phyloP scores from a whole-genome alignment of 495 filamentous ascomycete genomes.

The Hypomontagnella monticulosa region DNA sequence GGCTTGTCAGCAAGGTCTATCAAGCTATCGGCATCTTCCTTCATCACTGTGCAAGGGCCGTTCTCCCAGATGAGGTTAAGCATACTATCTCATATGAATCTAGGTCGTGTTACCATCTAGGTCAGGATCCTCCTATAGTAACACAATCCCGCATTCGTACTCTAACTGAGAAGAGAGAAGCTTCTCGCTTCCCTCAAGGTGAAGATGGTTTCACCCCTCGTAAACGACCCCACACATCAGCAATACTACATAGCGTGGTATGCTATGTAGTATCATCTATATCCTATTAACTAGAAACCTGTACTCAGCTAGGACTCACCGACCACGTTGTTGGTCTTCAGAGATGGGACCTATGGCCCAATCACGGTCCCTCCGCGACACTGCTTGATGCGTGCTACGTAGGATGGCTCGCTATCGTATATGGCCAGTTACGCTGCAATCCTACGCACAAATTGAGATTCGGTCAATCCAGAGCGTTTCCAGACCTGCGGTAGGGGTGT shows the following conservation, averaged over 20 bases:
- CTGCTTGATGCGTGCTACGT: constrained; percentile 14
- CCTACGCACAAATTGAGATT: constrained; percentile 3
- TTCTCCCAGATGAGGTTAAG: background rate
- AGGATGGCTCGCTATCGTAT: constrained; percentile 16
- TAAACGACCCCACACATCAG: background rate
- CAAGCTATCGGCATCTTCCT: background rate
- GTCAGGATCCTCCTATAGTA: background rate
- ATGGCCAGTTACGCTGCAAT: constrained; percentile 2
- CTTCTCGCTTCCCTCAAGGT: background rate
- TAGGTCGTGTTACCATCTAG: background rate
- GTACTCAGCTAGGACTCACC: background rate
- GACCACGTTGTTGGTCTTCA: constrained; percentile 13
- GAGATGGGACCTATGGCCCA: constrained; percentile 3
- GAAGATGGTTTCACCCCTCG: background rate
- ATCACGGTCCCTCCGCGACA: constrained; percentile 11
- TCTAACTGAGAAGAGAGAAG: background rate
- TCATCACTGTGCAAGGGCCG: background rate
- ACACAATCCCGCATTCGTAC: background rate
- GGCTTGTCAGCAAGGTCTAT: no score
- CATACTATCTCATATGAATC: background rate
- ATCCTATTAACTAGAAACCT: no score
- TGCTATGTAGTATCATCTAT: no score
- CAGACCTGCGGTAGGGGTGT: background rate
- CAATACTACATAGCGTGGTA: no score
- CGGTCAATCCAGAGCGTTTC: constrained; percentile 12